phyloP scores from a whole-genome alignment of 208 protist species.

The Crithidia sp. region DNA sequence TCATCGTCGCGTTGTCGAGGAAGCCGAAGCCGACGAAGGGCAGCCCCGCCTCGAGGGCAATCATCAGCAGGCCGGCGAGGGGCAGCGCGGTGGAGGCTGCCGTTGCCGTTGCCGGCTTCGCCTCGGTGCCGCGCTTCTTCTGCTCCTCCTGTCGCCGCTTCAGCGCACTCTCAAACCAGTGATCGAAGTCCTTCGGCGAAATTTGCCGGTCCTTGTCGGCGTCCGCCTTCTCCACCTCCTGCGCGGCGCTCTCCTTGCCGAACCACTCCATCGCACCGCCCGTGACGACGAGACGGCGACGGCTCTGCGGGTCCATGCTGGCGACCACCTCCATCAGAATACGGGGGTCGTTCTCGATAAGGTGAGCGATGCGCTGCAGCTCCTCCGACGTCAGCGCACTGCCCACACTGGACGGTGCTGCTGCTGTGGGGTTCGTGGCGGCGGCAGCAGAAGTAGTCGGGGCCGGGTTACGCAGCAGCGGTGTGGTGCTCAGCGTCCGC shows the following conservation, averaged over 20 bases:
- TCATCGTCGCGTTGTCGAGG: conserved; percentile 91
- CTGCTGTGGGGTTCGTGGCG: background rate
- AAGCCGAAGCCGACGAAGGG: conserved; percentile 94
- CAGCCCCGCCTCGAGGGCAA: conserved; percentile 82
- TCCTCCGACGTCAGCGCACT: conserved; percentile 48
- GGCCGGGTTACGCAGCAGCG: background rate
- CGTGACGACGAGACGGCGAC: conserved; percentile 80
- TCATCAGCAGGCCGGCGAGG: conserved; percentile 58
- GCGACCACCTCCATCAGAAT: conserved; percentile 85
- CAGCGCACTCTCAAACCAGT: conserved; percentile 88
- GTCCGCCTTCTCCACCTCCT: conserved; percentile 83
- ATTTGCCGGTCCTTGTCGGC: conserved; percentile 82
- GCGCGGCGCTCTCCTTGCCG: conserved; percentile 81
- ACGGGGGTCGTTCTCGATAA: conserved; percentile 84
- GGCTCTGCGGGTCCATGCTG: conserved; percentile 70
- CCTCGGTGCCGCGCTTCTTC: conserved; percentile 31
- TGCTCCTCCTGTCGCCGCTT: conserved; percentile 63
- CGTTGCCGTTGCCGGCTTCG: conserved; percentile 11
- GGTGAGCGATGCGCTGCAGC: conserved; percentile 58
- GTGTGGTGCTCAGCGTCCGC: background rate
- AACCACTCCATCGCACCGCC: conserved; percentile 93
- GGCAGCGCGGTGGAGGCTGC: conserved; percentile 43
- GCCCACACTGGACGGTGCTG: background rate
- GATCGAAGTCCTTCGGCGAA: conserved; percentile 91
- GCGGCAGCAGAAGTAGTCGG: conserved; percentile 1